Evolutionary conservation across 163 green algal genomes (phyloP), one percentile per base, ranked within the genome.

Genomic region (Chlamydomonas reinhardtii): DNA sequence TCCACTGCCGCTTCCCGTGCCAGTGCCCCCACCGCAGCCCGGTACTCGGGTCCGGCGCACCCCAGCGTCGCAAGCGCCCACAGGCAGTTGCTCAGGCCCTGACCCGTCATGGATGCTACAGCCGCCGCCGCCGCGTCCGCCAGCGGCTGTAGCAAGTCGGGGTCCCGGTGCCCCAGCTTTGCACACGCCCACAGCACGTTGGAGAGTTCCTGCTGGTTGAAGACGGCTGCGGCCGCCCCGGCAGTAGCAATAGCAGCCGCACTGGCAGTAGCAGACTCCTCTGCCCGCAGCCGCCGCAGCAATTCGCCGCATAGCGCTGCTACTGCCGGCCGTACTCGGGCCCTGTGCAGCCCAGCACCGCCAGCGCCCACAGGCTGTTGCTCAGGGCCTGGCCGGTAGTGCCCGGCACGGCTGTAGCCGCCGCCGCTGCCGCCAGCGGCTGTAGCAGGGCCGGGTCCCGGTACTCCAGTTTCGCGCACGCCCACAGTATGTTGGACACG

Each of bases 401-500:
- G 16, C 32, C 20, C 16, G 17, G 12, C 16, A 4, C 31, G 17
- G 31, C 31, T 27, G 31, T 17, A 32, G 20, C 66, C 3, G 31
- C 66, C 3, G 31, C 66, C 0, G 66, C 66, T 15, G 66, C 66
- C 12, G 66, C 66, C 66, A 73, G 66, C 17, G 17, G 31, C 31
- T 73, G 31, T 17, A 73, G 17, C 66, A 43, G 31, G 31, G 22
- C 66, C 15, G 31, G 31, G 31, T 73, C 66, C 15, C 19, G 29
- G 22, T 32, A 74, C 0, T 37, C 34, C 69, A 74, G 69, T 35
- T 74, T 74, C 19, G 34, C 20, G 35, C 69, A 74, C 6, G 24
- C 69, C 34, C 52, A 17, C 48, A 79, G 73, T 29, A 66, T 79
- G 73, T 68, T 79, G 73, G 73, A 68, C 19, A 79, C 16, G 14